Percentiles rank a stretch among this genome's conserved stretches.
Evolutionary conservation across 2,329 filamentous ascomycete genomes (phyloP).

Genomic region (Stylonectria norvegica): DNA sequence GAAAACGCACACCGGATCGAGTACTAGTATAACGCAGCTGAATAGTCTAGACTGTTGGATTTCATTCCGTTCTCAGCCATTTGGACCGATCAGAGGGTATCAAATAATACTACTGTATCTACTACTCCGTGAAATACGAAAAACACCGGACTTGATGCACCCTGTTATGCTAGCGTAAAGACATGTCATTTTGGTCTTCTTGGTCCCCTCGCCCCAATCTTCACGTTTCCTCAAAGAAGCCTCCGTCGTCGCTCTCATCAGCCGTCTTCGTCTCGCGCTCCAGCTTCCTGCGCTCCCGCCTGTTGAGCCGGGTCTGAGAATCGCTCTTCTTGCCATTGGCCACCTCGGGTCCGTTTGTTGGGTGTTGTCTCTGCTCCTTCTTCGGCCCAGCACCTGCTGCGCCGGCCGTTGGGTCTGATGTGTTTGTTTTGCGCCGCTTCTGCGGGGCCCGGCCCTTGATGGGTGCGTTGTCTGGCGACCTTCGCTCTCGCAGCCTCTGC

Average conservation of each 20-base stretch:
- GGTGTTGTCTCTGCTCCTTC: conserved; percentile 18
- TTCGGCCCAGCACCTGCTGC: conserved; percentile 8
- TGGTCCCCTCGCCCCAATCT: not conserved
- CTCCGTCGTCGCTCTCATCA: conserved; percentile 47
- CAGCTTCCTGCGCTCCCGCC: conserved; percentile 33
- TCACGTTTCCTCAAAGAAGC: conserved; percentile 52
- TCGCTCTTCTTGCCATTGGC: conserved; percentile 21
- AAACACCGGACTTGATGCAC: too few species aligned
- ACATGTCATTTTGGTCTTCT: too few species aligned
- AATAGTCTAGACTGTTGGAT: too few species aligned
- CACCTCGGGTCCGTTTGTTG: conserved; percentile 19
- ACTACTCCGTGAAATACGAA: too few species aligned
- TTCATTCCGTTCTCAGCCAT: too few species aligned
- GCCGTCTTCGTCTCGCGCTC: conserved; percentile 34
- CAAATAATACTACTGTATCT: too few species aligned
- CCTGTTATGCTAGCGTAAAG: too few species aligned
- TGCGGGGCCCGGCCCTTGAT: conserved; percentile 12
- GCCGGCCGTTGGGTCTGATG: conserved; percentile 19
- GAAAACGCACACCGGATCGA: too few species aligned
- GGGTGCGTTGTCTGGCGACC: conserved; percentile 19
- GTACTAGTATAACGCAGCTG: too few species aligned
- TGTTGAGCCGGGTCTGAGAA: conserved; percentile 31
- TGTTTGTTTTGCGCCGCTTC: conserved; percentile 12
- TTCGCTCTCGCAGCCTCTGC: conserved; percentile 54
- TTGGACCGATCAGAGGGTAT: too few species aligned